A percentile compares a stretch with the other conserved stretches of the same genome.
phyloP scores from a whole-genome alignment of 1,139 yeast species.

The Debaryomycetaceae sp. region DNA sequence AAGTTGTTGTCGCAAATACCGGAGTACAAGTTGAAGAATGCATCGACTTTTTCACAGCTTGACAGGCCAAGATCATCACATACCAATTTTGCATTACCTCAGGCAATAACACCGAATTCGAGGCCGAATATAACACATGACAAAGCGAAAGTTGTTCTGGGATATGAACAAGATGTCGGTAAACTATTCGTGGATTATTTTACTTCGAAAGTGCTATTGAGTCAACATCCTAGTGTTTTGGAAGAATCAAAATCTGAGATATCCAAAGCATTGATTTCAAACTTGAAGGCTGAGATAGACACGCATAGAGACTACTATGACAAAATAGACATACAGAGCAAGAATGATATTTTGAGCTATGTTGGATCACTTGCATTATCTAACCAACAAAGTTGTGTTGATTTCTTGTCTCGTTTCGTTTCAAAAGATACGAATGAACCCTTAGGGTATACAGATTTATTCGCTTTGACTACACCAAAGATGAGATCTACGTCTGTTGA shows the following conservation, averaged over 20 bases:
- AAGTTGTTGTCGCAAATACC: not conserved
- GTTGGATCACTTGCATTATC: constrained; percentile 4
- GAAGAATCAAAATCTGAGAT: not conserved
- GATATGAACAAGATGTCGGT: not conserved
- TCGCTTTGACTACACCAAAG: too few species aligned
- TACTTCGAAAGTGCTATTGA: not conserved
- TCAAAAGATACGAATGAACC: not conserved
- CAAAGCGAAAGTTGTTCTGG: not conserved
- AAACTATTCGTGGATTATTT: not conserved
- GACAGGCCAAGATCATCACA: not conserved
- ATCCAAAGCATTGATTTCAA: not conserved
- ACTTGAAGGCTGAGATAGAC: not conserved
- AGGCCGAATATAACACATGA: not conserved
- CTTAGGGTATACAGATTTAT: too few species aligned
- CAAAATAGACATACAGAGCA: not conserved
- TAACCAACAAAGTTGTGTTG: constrained; percentile 2
- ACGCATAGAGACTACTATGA: not conserved
- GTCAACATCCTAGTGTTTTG: not conserved
- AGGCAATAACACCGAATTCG: not conserved
- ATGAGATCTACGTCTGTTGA: not conserved
- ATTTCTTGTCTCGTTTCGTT: not conserved
- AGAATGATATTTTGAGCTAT: not conserved
- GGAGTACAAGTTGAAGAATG: not conserved
- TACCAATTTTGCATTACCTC: not conserved
- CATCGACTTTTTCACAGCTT: not conserved